Percentiles rank a stretch among this genome's conserved stretches.
phyloP scores from a whole-genome alignment of 768 basidiomycete genomes.

The Kwoniella europaea region DNA sequence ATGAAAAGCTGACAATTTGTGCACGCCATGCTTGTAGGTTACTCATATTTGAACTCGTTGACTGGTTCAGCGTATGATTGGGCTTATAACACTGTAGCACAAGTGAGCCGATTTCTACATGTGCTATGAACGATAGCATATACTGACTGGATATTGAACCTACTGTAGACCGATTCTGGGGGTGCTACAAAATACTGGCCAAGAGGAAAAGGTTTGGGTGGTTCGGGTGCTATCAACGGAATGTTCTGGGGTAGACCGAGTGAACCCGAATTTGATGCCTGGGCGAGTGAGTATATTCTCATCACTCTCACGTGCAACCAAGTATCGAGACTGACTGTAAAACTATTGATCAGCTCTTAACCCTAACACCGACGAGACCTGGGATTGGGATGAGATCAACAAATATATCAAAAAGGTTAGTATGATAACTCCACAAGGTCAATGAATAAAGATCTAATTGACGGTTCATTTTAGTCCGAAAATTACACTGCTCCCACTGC shows the following conservation, averaged over 20 bases:
- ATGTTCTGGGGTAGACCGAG: conserved; percentile 63
- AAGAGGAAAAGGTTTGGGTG: conserved; percentile 70
- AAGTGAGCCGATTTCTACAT: conserved; percentile 29
- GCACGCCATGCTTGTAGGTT: conserved; percentile 23
- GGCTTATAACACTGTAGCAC: conserved; percentile 48
- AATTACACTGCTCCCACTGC: conserved; percentile 65
- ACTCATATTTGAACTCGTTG: conserved; percentile 40
- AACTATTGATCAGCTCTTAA: conserved; percentile 56
- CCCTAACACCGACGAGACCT: conserved; percentile 43
- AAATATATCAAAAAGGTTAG: conserved; percentile 56
- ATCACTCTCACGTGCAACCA: background rate
- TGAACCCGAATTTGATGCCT: conserved; percentile 44
- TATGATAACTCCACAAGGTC: background rate
- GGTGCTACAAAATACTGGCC: conserved; percentile 62
- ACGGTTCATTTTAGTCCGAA: conserved; percentile 64
- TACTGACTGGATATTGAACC: background rate
- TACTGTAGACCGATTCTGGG: conserved; percentile 30
- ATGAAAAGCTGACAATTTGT: background rate
- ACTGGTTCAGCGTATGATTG: conserved; percentile 47
- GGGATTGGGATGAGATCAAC: conserved; percentile 52
- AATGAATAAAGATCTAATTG: too few species aligned
- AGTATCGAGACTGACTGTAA: background rate
- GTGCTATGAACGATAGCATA: background rate
- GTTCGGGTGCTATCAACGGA: conserved; percentile 72
- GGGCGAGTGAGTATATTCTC: conserved; percentile 38